A percentile compares a stretch with the other conserved stretches of the same genome.
Evolutionary conservation across 768 basidiomycete species (phyloP).

Genomic region (Hebeloma cylindrosporum): DNA sequence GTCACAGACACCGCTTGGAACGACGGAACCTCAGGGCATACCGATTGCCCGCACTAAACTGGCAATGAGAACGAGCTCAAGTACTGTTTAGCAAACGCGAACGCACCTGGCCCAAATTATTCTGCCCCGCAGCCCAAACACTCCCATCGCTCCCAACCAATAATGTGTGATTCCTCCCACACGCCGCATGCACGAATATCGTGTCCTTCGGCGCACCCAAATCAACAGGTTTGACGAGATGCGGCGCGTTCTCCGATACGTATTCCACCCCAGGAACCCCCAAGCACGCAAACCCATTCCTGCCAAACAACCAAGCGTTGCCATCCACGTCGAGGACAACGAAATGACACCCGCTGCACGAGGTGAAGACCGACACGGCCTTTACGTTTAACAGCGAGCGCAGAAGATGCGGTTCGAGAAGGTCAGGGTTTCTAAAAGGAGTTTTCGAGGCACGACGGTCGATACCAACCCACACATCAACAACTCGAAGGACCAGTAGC

Average conservation of each 20-base stretch:
- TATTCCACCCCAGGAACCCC: slow-evolving; percentile 57
- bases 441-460: slow-evolving; percentile 1
- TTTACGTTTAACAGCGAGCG: slow-evolving; percentile 85
- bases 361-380: slow-evolving; percentile 68
- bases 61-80: slow-evolving; percentile 1
- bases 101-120: slow-evolving; percentile 77
- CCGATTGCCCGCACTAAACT: slow-evolving; percentile 67
- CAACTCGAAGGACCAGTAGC: slow-evolving; percentile 5
- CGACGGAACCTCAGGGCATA: slow-evolving; percentile 59
- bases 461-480: slow-evolving; percentile 4
- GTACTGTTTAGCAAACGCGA: background rate
- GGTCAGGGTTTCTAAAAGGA: slow-evolving; percentile 62
- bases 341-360: slow-evolving; percentile 75
- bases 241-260: slow-evolving; percentile 77
- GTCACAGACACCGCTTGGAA: slow-evolving; percentile 65
- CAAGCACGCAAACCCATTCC: slow-evolving; percentile 69
- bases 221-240: slow-evolving; percentile 54
- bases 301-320: slow-evolving; percentile 87
- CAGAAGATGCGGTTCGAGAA: slow-evolving; percentile 85
- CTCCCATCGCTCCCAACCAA: slow-evolving; percentile 80
- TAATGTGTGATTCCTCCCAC: slow-evolving; percentile 79
- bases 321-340: slow-evolving; percentile 74
- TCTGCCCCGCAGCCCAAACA: slow-evolving; percentile 83
- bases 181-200: slow-evolving; percentile 79
- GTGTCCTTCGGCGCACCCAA: slow-evolving; percentile 59